Evolutionary conservation across 305 asterid genomes (phyloP), one percentile per base, ranked within the genome.

Genomic region (Rubia balearica): DNA sequence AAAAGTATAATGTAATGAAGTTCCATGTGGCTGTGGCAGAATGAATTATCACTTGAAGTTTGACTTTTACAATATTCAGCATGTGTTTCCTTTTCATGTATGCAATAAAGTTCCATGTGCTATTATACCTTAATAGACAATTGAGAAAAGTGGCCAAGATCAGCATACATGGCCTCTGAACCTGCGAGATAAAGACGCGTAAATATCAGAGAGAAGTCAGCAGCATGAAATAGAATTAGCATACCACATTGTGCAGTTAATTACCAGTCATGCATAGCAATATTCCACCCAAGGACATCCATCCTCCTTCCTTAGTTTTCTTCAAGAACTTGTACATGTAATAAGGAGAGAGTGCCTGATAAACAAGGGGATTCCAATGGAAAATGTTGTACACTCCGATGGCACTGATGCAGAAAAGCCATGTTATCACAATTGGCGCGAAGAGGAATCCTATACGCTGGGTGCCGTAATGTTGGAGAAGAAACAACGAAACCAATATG

Each of bases 121-220:
- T 27, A 7, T 40, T 70, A 43, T 81, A 92, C 98, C 96, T 90
- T 83, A 79, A 90, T 90, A 74, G 97, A 90, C 80, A 90, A 19
- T 84, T 90, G 98, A 0, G 97, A 91, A 69, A 89, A 92, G 80
- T 92, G 98, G 61, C 97, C 98, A 76, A 90, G 98, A 84, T 92
- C 98, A 42, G 97, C 98, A 79, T 78, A 92, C 98, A 92, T 92
- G 57, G 98, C 97, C 80, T 92, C 98, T 0, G 97, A 92, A 78
- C 98, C 97, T 88, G 83, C 61, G 72, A 67, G 38, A 60, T 6
- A 42, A 24, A 69, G 12, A 68, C 51, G 16, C 12, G 24, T 27
- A 43, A 61, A 72, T 42, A 45, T 77, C 57, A 46, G 64, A 17
- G 13, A 55, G 17, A 30, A 38, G 16, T 40, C 64, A 43, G 46